Conservation (phyloP, 768 basidiomycete species). For the Trametes gibbosa region DNA sequence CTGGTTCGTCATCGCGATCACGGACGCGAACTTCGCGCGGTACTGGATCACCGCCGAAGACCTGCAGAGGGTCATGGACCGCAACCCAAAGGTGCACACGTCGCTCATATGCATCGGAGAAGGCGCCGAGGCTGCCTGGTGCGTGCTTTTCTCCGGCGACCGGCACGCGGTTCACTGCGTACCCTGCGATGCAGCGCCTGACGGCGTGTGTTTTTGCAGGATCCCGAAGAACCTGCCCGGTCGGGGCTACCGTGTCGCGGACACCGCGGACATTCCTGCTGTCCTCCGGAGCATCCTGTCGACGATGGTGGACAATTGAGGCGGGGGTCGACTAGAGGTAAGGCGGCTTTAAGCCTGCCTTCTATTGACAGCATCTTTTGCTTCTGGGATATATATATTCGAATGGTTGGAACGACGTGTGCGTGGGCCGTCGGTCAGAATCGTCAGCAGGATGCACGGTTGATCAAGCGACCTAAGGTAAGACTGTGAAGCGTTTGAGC, state of each 20-base stretch:
- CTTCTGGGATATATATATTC: too few species aligned
- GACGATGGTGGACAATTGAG: constrained; percentile 29
- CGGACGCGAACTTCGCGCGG: constrained; percentile 67
- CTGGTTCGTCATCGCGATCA: constrained; percentile 70
- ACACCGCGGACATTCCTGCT: constrained; percentile 62
- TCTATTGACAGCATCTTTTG: too few species aligned
- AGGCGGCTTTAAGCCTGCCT: too few species aligned
- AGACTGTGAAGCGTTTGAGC: too few species aligned
- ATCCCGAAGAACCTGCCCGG: constrained; percentile 61
- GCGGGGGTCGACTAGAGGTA: background rate
- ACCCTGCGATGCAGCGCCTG: background rate
- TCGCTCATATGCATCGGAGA: constrained; percentile 70
- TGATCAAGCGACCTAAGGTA: too few species aligned
- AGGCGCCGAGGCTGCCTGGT: constrained; percentile 65
- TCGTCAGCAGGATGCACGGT: too few species aligned
- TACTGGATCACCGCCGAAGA: constrained; percentile 62
- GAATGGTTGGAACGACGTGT: too few species aligned
- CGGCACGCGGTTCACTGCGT: too few species aligned
- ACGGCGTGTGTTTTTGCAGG: constrained; percentile 38
- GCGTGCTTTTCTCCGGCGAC: constrained; percentile 18
- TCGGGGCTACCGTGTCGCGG: constrained; percentile 54
- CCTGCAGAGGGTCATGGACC: constrained; percentile 53
- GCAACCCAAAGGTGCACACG: constrained; percentile 62
- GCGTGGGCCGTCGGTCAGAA: too few species aligned
- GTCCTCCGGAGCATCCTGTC: constrained; percentile 59